Evolutionary conservation across 495 filamentous ascomycete genomes (phyloP), one percentile per base, ranked within the genome.

Genomic region (Barbatosphaeria neglecta): DNA sequence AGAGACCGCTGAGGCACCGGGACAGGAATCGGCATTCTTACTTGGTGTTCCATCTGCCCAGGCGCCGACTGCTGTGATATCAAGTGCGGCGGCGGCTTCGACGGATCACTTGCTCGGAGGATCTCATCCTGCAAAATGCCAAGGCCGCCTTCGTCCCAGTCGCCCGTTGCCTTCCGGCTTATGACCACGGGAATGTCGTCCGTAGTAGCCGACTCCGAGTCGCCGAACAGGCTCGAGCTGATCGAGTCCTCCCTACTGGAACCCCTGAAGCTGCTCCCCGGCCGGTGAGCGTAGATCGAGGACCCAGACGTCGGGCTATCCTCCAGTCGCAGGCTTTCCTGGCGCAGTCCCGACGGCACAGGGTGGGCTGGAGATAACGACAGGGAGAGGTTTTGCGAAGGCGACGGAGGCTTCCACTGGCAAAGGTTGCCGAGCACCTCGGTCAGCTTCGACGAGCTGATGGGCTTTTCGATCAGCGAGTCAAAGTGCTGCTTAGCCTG

Each of bases 401-500:
- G 62, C 7, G 74, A 68, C 16, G 87, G 80, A 15, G 89, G 77
- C 55, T 92, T 97, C 92, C 92, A 98, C 56, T 89, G 80, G 58
- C 92, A 98, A 43, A 90, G 79, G 37, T 79, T 82, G 50, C 81
- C 80, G 50, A 98, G 66, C 3, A 88, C 84, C 46, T 97, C 88
- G 0, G 81, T 87, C 24, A 97, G 64, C 63, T 95, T 96, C 5
- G 82, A 82, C 47, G 84, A 73, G 7, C 90, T 97, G 16, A 93
- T 89, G 9, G 92, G 92, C 62, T 98, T 98, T 63, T 97, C 87
- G 41, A 98, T 87, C 41, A 97, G 74, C 9, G 83, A 82, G 56
- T 95, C 87, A 54, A 98, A 97, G 62, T 96, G 83, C 68, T 97
- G 89, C 9, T 86, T 86, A 47, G 88, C 87, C 28, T 86, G 88